Evolutionary conservation across 2,329 filamentous ascomycete species (phyloP).

Genomic region (Aspergillus fructus): DNA sequence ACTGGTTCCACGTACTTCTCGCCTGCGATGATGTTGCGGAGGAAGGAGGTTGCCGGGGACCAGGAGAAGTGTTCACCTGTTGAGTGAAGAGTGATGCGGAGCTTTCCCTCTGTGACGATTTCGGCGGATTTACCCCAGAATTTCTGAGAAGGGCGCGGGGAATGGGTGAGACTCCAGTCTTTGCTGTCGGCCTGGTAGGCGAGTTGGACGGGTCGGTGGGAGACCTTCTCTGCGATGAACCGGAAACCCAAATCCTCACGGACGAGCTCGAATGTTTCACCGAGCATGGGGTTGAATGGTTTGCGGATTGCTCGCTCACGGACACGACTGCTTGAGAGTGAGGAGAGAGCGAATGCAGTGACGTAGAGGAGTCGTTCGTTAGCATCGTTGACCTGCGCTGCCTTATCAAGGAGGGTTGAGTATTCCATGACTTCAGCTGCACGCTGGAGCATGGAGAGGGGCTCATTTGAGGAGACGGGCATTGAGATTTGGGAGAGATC

Average conservation of each 20-base stretch:
- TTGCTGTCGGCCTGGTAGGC: slow-evolving; percentile 89
- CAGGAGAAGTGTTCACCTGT: slow-evolving; percentile 83
- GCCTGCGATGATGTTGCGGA: slow-evolving; percentile 94
- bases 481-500: slow-evolving; percentile 95
- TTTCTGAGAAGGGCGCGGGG: slow-evolving; percentile 85
- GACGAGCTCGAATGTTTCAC: slow-evolving; percentile 92
- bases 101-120: slow-evolving; percentile 86
- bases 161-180: slow-evolving; percentile 83
- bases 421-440: slow-evolving; percentile 91
- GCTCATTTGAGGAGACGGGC: slow-evolving; percentile 96
- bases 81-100: slow-evolving; percentile 72
- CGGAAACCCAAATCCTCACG: slow-evolving; percentile 84
- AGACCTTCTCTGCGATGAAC: slow-evolving; percentile 92
- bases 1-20: slow-evolving; percentile 98
- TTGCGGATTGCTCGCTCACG: slow-evolving; percentile 93
- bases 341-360: slow-evolving; percentile 85
- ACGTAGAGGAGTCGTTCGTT: slow-evolving; percentile 79
- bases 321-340: slow-evolving; percentile 76
- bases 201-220: slow-evolving; percentile 85
- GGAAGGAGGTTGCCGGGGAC: slow-evolving; percentile 82
- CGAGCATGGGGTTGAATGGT: slow-evolving; percentile 94
- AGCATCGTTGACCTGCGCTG: slow-evolving; percentile 56
- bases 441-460: slow-evolving; percentile 81
- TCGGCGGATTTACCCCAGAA: slow-evolving; percentile 99
- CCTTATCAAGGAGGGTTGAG: slow-evolving; percentile 75